Conservation (phyloP, 768 basidiomycete species). For the Leccinellum rugosiceps region DNA sequence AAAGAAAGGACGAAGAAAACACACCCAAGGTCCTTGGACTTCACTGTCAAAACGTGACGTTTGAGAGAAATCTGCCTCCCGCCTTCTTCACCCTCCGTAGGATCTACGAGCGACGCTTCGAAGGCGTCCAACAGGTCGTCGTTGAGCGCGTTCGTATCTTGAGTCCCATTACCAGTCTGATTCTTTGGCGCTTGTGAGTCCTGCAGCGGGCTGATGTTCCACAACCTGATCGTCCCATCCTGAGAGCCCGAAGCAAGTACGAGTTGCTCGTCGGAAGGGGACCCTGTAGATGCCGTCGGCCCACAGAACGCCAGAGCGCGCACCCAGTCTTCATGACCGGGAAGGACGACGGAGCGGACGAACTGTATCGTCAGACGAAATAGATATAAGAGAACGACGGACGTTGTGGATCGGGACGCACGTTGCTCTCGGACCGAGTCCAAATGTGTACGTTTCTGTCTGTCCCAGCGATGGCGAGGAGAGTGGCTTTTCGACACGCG, state of each 20-base stretch:
- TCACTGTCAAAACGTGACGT: constrained; percentile 73
- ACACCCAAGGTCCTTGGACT: constrained; percentile 33
- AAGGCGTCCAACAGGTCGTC: constrained; percentile 87
- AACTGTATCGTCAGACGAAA: constrained; percentile 40
- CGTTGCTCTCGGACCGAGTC: constrained; percentile 58
- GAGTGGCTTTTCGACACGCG: constrained; percentile 39
- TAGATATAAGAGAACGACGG: neutral
- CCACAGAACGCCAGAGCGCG: constrained; percentile 68
- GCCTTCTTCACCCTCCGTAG: constrained; percentile 72
- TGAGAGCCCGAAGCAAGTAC: constrained; percentile 92
- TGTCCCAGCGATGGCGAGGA: constrained; percentile 85
- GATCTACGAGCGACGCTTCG: constrained; percentile 73
- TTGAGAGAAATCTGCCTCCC: constrained; percentile 87
- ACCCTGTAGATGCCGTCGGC: constrained; percentile 23
- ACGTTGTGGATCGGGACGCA: constrained; percentile 30
- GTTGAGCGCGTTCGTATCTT: constrained; percentile 35
- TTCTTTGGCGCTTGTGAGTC: constrained; percentile 3
- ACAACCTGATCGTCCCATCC: constrained; percentile 89
- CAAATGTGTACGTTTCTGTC: constrained; percentile 77
- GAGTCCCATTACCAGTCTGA: constrained; percentile 11
- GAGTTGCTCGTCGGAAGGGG: constrained; percentile 39
- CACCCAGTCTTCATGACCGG: constrained; percentile 97
- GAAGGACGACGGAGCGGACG: constrained; percentile 52
- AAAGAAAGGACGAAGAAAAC: constrained; percentile 20
- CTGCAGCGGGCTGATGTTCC: constrained; percentile 68